Evolutionary conservation across 495 filamentous ascomycete genomes (phyloP), one percentile per base, ranked within the genome.

Genomic region (Thermothielavioides terrestris): DNA sequence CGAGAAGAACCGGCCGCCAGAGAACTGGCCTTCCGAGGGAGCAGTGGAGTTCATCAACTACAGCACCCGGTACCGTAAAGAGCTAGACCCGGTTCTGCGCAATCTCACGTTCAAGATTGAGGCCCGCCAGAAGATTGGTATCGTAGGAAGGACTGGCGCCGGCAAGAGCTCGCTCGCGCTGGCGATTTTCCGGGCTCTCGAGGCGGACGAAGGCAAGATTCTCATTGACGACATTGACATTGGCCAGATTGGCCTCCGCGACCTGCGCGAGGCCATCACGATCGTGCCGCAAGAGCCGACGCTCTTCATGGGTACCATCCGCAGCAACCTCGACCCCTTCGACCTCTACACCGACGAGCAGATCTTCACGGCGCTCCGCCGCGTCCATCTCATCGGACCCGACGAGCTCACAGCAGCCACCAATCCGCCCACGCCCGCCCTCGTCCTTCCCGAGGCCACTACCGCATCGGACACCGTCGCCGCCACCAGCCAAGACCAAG

Each of bases 261-360:
- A 97, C 68, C 76, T 99, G 51, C 82, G 94, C 36, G 86, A 95
- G 69, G 80, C 85, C 7, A 94, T 99, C 61, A 96, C 94, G 2
- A 97, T 99, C 61, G 94, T 99, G 20, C 94, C 94, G 23, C 94
- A 99, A 71, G 94, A 98, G 59, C 94, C 94, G 3, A 99, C 94
- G 0, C 77, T 99, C 1, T 99, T 99, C 67, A 92, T 86, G 4
- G 94, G 94, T 46, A 99, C 92, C 1, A 87, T 99, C 56, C 80
- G 94, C 34, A 90, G 75, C 62, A 99, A 99, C 61, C 81, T 99
- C 2, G 94, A 99, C 66, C 94, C 94, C 1, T 99, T 99, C 70
- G 73, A 77, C 26, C 66, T 91, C 21, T 95, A 95, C 69, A 94
- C 84, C 0, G 90, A 97, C 58, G 87, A 90, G 48, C 80, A 96